Conservation (phyloP, 306 rosid genomes). For the Oemleria cerasiformis region DNA sequence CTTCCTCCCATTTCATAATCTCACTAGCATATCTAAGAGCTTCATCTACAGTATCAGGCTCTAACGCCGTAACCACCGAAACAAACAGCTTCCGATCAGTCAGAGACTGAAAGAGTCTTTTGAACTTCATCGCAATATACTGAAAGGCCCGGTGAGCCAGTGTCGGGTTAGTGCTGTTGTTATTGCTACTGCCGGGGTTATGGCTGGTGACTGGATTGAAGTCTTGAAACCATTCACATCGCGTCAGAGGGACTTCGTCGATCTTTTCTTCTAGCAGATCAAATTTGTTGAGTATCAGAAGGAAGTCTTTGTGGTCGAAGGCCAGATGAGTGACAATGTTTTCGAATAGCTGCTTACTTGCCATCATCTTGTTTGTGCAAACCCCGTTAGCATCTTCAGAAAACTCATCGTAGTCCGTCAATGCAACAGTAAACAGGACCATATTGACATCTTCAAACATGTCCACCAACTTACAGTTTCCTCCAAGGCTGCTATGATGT, state of each 20-base stretch:
- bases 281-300: constrained; percentile 58
- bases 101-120: constrained; percentile 42
- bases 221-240: constrained; percentile 70
- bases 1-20: constrained; percentile 45
- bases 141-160: constrained; percentile 58
- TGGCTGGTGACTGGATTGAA: constrained; percentile 50
- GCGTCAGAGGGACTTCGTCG: constrained; percentile 43
- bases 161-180: constrained; percentile 36
- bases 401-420: constrained; percentile 61
- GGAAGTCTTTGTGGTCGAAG: constrained; percentile 47
- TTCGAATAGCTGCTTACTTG: constrained; percentile 61
- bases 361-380: constrained; percentile 57
- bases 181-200: constrained; percentile 23
- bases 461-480: constrained; percentile 60
- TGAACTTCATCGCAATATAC: constrained; percentile 67
- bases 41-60: constrained; percentile 54
- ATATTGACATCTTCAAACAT: constrained; percentile 67
- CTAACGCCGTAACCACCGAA: constrained; percentile 52
- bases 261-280: constrained; percentile 66
- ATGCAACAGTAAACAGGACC: constrained; percentile 53
- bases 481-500: constrained; percentile 58
- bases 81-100: constrained; percentile 64
- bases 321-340: constrained; percentile 43
- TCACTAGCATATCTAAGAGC: constrained; percentile 74
- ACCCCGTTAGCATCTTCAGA: constrained; percentile 42